Conservation (phyloP, 2,329 filamentous ascomycete genomes). For the Fusarium globosum region DNA sequence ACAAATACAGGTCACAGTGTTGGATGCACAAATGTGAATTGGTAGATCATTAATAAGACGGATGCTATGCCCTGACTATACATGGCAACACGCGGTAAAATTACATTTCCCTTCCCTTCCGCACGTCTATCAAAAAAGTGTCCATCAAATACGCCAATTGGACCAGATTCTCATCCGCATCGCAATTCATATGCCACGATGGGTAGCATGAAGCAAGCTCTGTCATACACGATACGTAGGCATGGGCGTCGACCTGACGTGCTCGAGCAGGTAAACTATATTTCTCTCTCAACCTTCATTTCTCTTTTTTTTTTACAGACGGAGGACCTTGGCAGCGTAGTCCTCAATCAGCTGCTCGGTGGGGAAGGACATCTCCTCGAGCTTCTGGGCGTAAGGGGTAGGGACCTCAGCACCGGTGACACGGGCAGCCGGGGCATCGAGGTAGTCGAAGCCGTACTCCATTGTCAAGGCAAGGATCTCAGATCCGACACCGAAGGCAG, state of each 20-base stretch:
- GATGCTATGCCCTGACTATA: constrained; percentile 48
- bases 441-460: constrained; percentile 99
- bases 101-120: constrained; percentile 52
- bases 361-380: constrained; percentile 97
- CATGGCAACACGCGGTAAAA: constrained; percentile 55
- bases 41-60: constrained; percentile 49
- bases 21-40: constrained; percentile 31
- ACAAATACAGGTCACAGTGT: neutral
- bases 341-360: constrained; percentile 87
- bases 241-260: constrained; percentile 16
- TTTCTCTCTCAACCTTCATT: constrained; percentile 23
- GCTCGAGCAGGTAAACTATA: constrained; percentile 24
- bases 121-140: constrained; percentile 52
- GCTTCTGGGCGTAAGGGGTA: constrained; percentile 90
- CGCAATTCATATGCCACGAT: constrained; percentile 28
- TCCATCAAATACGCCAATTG: constrained; percentile 44
- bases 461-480: constrained; percentile 95
- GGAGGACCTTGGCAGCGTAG: constrained; percentile 89
- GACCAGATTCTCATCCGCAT: constrained; percentile 30
- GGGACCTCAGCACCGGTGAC: constrained; percentile 97
- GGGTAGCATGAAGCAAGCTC: constrained; percentile 31
- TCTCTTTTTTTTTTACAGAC: constrained; percentile 67
- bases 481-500: constrained; percentile 89
- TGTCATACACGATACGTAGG: constrained; percentile 19
- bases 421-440: constrained; percentile 91